Base-by-base conservation (phyloP, 352 stramenopile species). In the Globisporangium echinulatum region DNA sequence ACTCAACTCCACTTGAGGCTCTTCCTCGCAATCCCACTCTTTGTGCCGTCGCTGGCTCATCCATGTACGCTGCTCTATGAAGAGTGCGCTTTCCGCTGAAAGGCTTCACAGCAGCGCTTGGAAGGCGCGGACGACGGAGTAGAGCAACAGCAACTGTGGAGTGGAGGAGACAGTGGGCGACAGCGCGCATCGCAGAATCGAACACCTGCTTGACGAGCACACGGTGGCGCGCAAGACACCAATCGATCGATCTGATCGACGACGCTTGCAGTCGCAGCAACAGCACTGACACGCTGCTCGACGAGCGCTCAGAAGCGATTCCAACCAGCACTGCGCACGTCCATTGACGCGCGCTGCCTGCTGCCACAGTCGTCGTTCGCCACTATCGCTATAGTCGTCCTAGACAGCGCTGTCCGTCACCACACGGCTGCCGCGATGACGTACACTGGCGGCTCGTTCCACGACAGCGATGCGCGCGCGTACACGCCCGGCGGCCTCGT, bases 401-500 rank as follows among this genome's bases (percentile, higher is more conserved):
- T 25, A 25, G 19, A 25, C 19, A 25, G 19, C 19, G 19, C 19
- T 25, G 19, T 25, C 19, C 19, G 19, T 1, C 19, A 25, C 19
- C 19, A 25, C 19, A 25, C 19, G 19, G 1, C 19, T 25, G 19
- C 19, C 19, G 19, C 19, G 10, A 61, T 61, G 56, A 61, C 56
- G 39, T 61, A 50, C 49, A 9, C n/a, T 15, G 38, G 39, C 56
- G 49, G 46, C 13, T 44, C 46, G 38, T 37, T 19, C 33, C 33
- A 55, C 33, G 47, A 47, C 44, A 37, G 40, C 48, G 56, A 61
- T 47, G 37, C 36, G 15, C 36, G 40, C 38, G 40, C 49, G 6
- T 61, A 61, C 48, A 44, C 19, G 10, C 13, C 39, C 19, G 56
- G 46, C 48, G 49, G 49, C 9, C 47, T 49, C 48, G 56, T 25